Percentiles rank a stretch among this genome's conserved stretches.
These are phyloP conservation scores for Boletus coccyginus DNA, from an alignment of 768 basidiomycete genomes.

Conservation along the genomic window DNA sequence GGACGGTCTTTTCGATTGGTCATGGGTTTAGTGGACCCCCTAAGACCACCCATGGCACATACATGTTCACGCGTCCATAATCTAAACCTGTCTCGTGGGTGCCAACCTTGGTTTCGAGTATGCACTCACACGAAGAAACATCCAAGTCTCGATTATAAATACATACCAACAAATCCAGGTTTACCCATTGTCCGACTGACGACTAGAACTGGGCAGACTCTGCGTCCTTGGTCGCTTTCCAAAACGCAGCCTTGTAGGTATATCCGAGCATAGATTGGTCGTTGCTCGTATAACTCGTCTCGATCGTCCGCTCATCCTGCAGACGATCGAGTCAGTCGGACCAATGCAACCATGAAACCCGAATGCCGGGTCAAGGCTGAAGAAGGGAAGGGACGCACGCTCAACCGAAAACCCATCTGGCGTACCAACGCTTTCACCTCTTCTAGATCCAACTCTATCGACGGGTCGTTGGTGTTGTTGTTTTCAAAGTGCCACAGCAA, in stretches of 20 bases:
- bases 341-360: neutral
- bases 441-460: slow-evolving; percentile 86
- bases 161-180: too few species aligned
- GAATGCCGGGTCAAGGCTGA: neutral
- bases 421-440: slow-evolving; percentile 78
- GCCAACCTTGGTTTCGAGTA: too few species aligned
- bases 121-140: too few species aligned
- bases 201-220: neutral
- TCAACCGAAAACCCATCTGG: slow-evolving; percentile 77
- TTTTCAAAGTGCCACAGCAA: slow-evolving; percentile 98
- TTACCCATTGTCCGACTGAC: neutral
- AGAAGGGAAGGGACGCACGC: slow-evolving; percentile 44
- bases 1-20: too few species aligned
- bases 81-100: too few species aligned
- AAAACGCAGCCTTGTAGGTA: slow-evolving; percentile 81
- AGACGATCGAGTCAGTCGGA: slow-evolving; percentile 34
- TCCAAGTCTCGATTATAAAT: too few species aligned
- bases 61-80: too few species aligned
- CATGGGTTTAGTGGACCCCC: too few species aligned
- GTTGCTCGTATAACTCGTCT: slow-evolving; percentile 87
- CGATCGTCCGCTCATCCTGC: slow-evolving; percentile 79
- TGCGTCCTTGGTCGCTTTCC: slow-evolving; percentile 59
- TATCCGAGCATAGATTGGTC: slow-evolving; percentile 79
- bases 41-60: too few species aligned
- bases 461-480: slow-evolving; percentile 73